Conservation (phyloP, 345 rosid genomes). For the Crucihimalaya himalaica region DNA sequence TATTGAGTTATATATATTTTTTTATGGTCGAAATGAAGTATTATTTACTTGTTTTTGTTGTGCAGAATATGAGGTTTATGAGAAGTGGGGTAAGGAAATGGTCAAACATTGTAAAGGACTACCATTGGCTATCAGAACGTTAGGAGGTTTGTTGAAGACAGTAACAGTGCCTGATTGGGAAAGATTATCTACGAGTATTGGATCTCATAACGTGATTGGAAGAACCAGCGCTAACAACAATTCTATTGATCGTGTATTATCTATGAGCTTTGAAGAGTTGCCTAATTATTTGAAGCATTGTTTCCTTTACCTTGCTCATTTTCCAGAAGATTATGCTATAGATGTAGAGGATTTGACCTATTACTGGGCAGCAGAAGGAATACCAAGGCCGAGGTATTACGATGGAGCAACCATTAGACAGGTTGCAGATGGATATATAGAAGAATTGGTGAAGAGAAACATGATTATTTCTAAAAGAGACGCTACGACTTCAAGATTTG, state of each 20-base stretch:
- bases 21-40: no score
- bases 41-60: no score
- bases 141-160: neutral
- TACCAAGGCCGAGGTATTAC: neutral
- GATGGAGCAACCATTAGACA: no score
- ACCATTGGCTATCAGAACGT: slow-evolving; percentile 3
- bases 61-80: neutral
- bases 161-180: neutral
- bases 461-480: slow-evolving; percentile 38
- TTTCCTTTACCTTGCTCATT: slow-evolving; percentile 19
- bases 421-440: no score
- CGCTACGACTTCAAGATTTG: neutral
- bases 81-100: neutral
- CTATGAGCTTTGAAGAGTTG: slow-evolving; percentile 7
- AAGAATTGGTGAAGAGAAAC: slow-evolving; percentile 20
- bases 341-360: no score
- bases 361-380: no score
- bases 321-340: slow-evolving; percentile 37
- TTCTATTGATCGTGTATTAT: neutral
- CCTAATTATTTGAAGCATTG: slow-evolving; percentile 10
- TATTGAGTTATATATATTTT: neutral
- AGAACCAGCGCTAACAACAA: no score
- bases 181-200: neutral
- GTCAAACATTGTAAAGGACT: slow-evolving; percentile 6
- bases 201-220: neutral